Percentiles rank a stretch among this genome's conserved stretches.
Conservation (phyloP, 192 early-diverging fungal species). For the Coemansia sp. region DNA sequence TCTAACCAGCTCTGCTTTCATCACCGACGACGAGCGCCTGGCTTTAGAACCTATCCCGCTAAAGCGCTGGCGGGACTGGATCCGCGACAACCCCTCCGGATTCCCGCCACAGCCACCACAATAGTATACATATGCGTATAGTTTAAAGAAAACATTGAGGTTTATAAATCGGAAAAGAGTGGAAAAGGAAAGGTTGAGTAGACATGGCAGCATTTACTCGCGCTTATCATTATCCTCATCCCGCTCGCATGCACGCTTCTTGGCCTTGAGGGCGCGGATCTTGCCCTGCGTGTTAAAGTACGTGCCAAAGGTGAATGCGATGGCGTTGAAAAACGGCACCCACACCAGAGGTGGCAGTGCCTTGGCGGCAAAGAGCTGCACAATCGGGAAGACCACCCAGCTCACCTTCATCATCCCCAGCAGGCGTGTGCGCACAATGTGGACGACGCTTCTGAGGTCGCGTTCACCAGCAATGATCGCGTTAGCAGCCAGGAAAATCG, state of each 20-base stretch:
- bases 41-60: conserved; percentile 48
- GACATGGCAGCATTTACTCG: background rate
- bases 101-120: background rate
- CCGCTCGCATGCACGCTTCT: conserved; percentile 32
- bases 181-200: background rate
- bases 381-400: conserved; percentile 76
- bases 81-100: conserved; percentile 20
- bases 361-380: conserved; percentile 76
- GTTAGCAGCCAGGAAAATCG: conserved; percentile 83
- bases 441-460: conserved; percentile 52
- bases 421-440: conserved; percentile 61
- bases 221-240: conserved; percentile 18
- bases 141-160: background rate
- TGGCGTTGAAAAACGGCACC: conserved; percentile 89
- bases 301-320: conserved; percentile 75
- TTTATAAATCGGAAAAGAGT: background rate
- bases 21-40: conserved; percentile 45
- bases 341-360: conserved; percentile 75
- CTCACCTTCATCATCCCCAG: conserved; percentile 78
- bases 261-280: conserved; percentile 53
- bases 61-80: conserved; percentile 54
- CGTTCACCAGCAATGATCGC: conserved; percentile 75
- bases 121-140: background rate
- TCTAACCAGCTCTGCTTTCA: conserved; percentile 54
- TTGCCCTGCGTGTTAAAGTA: conserved; percentile 78